Conservation (phyloP, 306 rosid species). For the Herpetospermum pedunculosum region DNA sequence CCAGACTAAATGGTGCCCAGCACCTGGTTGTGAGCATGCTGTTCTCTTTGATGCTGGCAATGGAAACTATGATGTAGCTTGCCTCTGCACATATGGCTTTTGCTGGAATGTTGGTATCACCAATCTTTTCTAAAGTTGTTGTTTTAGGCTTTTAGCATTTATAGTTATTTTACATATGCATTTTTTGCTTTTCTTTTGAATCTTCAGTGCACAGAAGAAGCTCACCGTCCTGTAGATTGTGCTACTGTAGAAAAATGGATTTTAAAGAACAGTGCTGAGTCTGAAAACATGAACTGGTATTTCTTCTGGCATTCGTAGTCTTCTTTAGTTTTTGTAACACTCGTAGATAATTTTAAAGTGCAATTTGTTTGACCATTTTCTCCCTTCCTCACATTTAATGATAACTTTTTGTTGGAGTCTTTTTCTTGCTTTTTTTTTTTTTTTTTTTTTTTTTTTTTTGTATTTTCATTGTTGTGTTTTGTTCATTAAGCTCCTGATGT, state of each 20-base stretch:
- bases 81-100: conserved; percentile 56
- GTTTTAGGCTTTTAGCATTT: neutral
- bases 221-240: conserved; percentile 87
- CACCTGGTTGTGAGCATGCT: conserved; percentile 69
- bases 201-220: conserved; percentile 53
- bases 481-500: neutral
- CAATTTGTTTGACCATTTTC: neutral
- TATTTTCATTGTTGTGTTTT: neutral
- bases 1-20: conserved; percentile 90
- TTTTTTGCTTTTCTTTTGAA: conserved; percentile 4
- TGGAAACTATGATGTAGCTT: conserved; percentile 47
- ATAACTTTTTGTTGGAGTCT: neutral
- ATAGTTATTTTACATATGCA: neutral
- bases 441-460: neutral
- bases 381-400: neutral
- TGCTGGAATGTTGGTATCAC: conserved; percentile 49
- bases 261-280: conserved; percentile 57
- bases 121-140: neutral
- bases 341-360: neutral
- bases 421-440: neutral
- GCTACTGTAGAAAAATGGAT: conserved; percentile 61
- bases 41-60: conserved; percentile 47
- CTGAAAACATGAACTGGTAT: conserved; percentile 64
- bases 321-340: neutral
- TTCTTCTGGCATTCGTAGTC: neutral